Base-by-base conservation (phyloP, 1,284 basidiomycete species). In the Tetrapyrgos nigripes region DNA sequence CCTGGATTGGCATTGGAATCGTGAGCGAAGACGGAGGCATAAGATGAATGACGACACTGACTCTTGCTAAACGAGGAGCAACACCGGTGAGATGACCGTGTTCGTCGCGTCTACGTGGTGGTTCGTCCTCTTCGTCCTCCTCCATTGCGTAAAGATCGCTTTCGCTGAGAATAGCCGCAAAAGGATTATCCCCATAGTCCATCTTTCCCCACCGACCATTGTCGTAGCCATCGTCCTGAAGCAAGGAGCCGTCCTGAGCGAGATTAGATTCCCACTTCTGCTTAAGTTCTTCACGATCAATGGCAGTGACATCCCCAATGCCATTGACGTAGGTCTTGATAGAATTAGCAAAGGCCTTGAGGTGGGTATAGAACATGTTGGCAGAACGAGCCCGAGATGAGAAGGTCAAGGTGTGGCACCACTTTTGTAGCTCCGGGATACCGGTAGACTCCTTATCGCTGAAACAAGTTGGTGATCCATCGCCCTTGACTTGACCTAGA, bases 401-500 rank as follows among this genome's bases (percentile, higher is more conserved):
- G 27, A 81, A 66, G 2, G 85, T 87, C 33, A 88, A 72, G 48
- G 73, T 66, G 52, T 85, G 83, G 64, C 84, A 87, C 85, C 85
- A 87, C 57, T 76, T 58, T 66, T 85, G 86, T 2, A 88, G 71
- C 5, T 71, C 81, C 4, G 85, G 85, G 43, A 87, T 79, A 2
- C 81, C 81, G 3, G 84, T 86, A 17, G 56, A 58, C 10, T 44
- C 81, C n/a, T 79, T 71, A 23, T 76, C 64, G 52, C 79, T 76
- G 71, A 88, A 87, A 64, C 84, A 86, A 1, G 79, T 71, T 1
- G 85, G 78, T 29, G 80, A 79, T 5, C 85, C 85, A 59, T 87
- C 85, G 19, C 85, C 84, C 65, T 81, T 81, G 23, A 84, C 81
- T 71, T 86, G 83, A 19, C 78, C 81, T 82, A 53, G 33, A 37